Base-by-base conservation (phyloP, 1,284 basidiomycete genomes). In the Cryptococcus sp. region DNA sequence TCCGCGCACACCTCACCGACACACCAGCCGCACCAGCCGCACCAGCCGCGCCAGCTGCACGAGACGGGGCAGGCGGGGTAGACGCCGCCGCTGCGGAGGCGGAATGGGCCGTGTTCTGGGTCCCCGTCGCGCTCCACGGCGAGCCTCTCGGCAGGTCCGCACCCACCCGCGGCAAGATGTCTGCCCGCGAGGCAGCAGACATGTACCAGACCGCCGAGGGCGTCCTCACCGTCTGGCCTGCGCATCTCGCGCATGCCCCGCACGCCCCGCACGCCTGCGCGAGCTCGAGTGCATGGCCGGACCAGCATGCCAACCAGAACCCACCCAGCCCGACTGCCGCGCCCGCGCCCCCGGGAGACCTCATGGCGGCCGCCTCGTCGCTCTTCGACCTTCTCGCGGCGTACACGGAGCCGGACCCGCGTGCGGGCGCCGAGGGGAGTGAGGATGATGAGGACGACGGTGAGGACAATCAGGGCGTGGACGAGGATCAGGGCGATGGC, bases 181-280 rank as follows among this genome's bases (percentile, higher is more conserved):
- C 56, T 15, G 46, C 60, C 12, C 37, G 47, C 16, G 56, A 63
- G 15, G 11, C 60, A 21, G 42, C 13, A 18, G 55, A 57, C 13
- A 38, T 44, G n/a, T 57, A 61, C 58, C 48, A 55, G 51, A n/a
- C 40, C 21, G 38, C 35, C 39, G 53, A 63, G 35, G 73, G 73
- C 13, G 61, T 75, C 3, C 35, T 75, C 3, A 70, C 70, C 3
- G 56, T 75, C 4, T 75, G 73, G 73, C 73, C 73, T 1, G 65
- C 59, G n/a, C 67, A 70, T 46, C 63, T 75, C 11, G 56, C 57
- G 42, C 33, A 24, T 3, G 7, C 33, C 7, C 37, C 35, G 21
- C 23, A 20, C 35, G 21, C 23, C 36, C 28, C 18, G 45, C 28
- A 9, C 5, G 28, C 5, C 28, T 4, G 28, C 28, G 28, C 9